These are phyloP conservation scores for Zychaea mexicana DNA, from an alignment of 371 early-diverging fungal species.

Conservation along the genomic window DNA sequence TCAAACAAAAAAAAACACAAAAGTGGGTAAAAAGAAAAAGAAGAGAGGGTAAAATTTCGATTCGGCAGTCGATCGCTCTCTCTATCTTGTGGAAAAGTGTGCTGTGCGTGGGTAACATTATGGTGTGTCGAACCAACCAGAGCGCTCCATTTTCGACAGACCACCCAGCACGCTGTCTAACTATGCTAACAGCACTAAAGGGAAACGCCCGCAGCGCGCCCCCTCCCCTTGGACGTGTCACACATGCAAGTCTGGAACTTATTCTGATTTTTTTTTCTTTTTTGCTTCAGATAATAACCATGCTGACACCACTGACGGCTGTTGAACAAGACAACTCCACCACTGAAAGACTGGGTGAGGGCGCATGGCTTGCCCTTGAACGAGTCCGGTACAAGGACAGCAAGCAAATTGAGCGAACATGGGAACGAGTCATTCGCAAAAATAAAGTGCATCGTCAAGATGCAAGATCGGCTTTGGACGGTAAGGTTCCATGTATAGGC, in stretches of 20 bases:
- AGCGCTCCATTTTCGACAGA: no score
- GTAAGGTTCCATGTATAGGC: slow-evolving; percentile 18
- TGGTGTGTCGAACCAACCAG: no score
- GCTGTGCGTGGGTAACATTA: neutral
- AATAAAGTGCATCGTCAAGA: neutral
- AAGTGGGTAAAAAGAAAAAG: no score
- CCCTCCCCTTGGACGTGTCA: neutral
- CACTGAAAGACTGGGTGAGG: slow-evolving; percentile 30
- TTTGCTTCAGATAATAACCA: no score
- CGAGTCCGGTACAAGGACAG: slow-evolving; percentile 37
- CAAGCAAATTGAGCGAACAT: slow-evolving; percentile 24
- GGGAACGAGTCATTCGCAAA: slow-evolving; percentile 48
- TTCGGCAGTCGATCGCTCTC: neutral
- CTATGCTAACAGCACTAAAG: no score
- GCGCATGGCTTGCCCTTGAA: slow-evolving; percentile 56
- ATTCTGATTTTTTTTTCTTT: neutral
- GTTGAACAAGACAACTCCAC: neutral
- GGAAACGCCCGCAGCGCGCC: no score
- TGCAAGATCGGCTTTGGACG: slow-evolving; percentile 23
- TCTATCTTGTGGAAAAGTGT: neutral
- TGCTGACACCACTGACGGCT: neutral
- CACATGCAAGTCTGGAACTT: neutral
- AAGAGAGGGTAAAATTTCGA: no score
- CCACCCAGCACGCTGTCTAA: no score
- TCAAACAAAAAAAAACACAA: neutral